Base-by-base conservation (phyloP, 1,139 yeast genomes). In the Blastobotrys buckinghamii region DNA sequence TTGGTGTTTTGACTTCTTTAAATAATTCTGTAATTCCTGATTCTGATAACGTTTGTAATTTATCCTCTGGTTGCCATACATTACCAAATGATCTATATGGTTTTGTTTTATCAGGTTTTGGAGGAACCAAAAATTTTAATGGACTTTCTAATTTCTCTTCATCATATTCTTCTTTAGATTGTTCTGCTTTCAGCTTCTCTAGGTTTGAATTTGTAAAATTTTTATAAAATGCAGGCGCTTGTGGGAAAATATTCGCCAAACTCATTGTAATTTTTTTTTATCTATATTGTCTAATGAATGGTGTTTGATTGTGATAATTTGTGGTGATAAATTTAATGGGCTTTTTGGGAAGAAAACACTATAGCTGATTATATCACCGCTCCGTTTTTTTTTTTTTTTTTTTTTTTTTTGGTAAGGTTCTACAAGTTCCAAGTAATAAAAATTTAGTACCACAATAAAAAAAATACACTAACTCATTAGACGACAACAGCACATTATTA, bases 71-170 rank as follows among this genome's bases (percentile, higher is more conserved):
- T 39, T 83, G 81, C 96, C 96, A 88, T 27, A 84, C 69, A 55
- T 81, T 82, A 6, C 96, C 96, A 62, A 86, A 88, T 3, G 88
- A 84, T 48, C 92, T 68, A 63, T 88, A 88, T 38, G 79, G 79
- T 9, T 76, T 71, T 1, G 55, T 76, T 30, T 63, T 59, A 0
- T 92, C 94, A 44, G 78, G 76, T 35, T 68, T 61, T 1, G 95
- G 95, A 0, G 95, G 95, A 12, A 74, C 64, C 37, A 84, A 69
- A 51, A 76, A 77, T 50, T 74, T 73, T 44, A 83, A 65, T 2
- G 70, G 70, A 16, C 39, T 38, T 20, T 35, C 42, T 26, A 34
- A 47, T 33, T 16, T 39, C 13, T 34, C 42, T 8, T 45, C 49
- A 12, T 55, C 50, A 27, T 40, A 48, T 29, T 47, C 48, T 43